Conservation (phyloP, 306 rosid genomes). For the Abrus precatorius region DNA sequence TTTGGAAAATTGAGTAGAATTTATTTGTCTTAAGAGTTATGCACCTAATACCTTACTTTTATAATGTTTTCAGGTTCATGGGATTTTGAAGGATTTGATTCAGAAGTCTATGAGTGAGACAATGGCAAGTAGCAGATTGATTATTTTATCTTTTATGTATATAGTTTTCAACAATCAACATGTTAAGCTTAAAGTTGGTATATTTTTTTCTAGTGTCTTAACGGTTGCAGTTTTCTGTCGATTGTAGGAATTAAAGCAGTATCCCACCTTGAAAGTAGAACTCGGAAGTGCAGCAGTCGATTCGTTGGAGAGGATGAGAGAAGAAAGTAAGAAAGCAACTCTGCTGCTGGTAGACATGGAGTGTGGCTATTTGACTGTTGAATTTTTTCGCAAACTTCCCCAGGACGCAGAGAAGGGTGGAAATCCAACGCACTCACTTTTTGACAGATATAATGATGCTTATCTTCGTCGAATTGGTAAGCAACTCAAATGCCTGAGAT, state of each 20-base stretch:
- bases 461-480: slow-evolving; percentile 94
- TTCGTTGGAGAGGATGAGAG: slow-evolving; percentile 90
- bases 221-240: slow-evolving; percentile 23
- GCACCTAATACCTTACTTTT: slow-evolving; percentile 19
- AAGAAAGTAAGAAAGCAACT: slow-evolving; percentile 91
- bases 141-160: slow-evolving; percentile 19
- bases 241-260: slow-evolving; percentile 88
- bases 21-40: slow-evolving; percentile 8
- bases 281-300: slow-evolving; percentile 86
- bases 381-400: slow-evolving; percentile 96
- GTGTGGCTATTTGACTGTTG: slow-evolving; percentile 86
- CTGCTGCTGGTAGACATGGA: slow-evolving; percentile 94
- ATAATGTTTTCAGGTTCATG: slow-evolving; percentile 75
- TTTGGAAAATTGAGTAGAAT: slow-evolving; percentile 12
- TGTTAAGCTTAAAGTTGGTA: slow-evolving; percentile 22
- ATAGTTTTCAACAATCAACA: slow-evolving; percentile 31
- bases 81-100: slow-evolving; percentile 86
- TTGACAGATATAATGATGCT: slow-evolving; percentile 91
- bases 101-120: slow-evolving; percentile 90
- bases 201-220: not conserved
- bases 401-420: slow-evolving; percentile 98
- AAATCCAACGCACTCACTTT: slow-evolving; percentile 90
- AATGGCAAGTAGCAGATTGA: slow-evolving; percentile 58
- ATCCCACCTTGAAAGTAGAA: slow-evolving; percentile 91
- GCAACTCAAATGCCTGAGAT: slow-evolving; percentile 21